phyloP scores from a whole-genome alignment of 306 rosid genomes.

The Pterocarpus santalinus region DNA sequence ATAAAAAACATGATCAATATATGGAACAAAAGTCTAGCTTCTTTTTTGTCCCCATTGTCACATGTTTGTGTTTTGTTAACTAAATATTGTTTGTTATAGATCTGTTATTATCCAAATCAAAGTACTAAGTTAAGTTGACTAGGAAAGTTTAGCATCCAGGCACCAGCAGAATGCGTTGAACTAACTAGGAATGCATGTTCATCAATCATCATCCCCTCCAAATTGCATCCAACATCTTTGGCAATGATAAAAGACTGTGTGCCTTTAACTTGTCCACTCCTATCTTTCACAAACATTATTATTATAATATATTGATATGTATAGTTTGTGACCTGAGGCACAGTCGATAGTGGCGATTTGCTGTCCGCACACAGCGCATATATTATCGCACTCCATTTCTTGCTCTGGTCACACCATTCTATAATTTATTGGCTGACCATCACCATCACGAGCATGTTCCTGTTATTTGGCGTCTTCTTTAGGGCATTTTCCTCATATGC shows the following conservation, averaged over 20 bases:
- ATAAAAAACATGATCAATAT: too few relatives aligned
- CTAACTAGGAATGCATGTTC: slow-evolving; percentile 5
- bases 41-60: too few relatives aligned
- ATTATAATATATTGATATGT: background rate
- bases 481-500: background rate
- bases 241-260: background rate
- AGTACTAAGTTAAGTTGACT: background rate
- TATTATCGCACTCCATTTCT: background rate
- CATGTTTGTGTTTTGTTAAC: background rate
- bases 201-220: background rate
- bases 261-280: slow-evolving; percentile 17
- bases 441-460: slow-evolving; percentile 12
- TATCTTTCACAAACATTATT: background rate
- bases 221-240: slow-evolving; percentile 14
- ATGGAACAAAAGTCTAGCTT: too few relatives aligned
- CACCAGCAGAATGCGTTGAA: background rate
- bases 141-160: background rate
- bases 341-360: slow-evolving; percentile 11
- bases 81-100: background rate
- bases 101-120: background rate
- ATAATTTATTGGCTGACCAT: slow-evolving; percentile 13
- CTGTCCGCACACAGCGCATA: slow-evolving; percentile 33
- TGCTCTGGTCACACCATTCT: slow-evolving; percentile 9
- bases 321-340: background rate
- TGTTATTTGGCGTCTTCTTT: background rate